These are phyloP conservation scores for Suhomyces wounanorum DNA, from an alignment of 1,139 yeast species.

Conservation along the genomic window DNA sequence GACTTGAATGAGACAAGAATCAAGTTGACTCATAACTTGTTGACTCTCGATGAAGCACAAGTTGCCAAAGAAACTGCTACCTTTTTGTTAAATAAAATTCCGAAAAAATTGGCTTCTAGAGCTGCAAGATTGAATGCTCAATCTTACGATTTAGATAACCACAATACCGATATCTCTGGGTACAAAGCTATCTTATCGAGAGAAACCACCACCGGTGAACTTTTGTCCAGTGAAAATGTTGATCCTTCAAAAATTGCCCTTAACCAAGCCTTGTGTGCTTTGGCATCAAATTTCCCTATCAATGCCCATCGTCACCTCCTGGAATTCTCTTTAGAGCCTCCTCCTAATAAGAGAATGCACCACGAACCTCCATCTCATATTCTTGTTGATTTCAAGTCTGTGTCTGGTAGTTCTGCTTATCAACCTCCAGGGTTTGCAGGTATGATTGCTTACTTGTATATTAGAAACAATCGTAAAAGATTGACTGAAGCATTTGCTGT, in stretches of 20 bases:
- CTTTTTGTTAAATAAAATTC: slow-evolving; percentile 60
- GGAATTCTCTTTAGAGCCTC: slow-evolving; percentile 45
- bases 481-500: slow-evolving; percentile 82
- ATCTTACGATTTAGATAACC: slow-evolving; percentile 44
- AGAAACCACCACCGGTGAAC: slow-evolving; percentile 61
- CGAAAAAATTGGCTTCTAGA: slow-evolving; percentile 63
- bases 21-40: slow-evolving; percentile 54
- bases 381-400: slow-evolving; percentile 76
- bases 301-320: slow-evolving; percentile 36
- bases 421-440: slow-evolving; percentile 73
- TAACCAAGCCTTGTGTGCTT: slow-evolving; percentile 69
- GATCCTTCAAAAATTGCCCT: slow-evolving; percentile 65
- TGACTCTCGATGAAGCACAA: slow-evolving; percentile 60
- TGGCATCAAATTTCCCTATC: slow-evolving; percentile 73
- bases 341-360: slow-evolving; percentile 46
- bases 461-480: slow-evolving; percentile 65
- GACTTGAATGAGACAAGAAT: slow-evolving; percentile 67
- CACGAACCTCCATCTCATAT: slow-evolving; percentile 71
- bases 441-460: slow-evolving; percentile 70
- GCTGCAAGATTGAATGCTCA: slow-evolving; percentile 42
- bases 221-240: slow-evolving; percentile 46
- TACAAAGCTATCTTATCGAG: slow-evolving; percentile 72
- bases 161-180: slow-evolving; percentile 67
- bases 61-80: slow-evolving; percentile 62
- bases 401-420: slow-evolving; percentile 59